Evolutionary conservation across 2,329 filamentous ascomycete genomes (phyloP), one percentile per base, ranked within the genome.

Genomic region (Dactylellina drechsleri): DNA sequence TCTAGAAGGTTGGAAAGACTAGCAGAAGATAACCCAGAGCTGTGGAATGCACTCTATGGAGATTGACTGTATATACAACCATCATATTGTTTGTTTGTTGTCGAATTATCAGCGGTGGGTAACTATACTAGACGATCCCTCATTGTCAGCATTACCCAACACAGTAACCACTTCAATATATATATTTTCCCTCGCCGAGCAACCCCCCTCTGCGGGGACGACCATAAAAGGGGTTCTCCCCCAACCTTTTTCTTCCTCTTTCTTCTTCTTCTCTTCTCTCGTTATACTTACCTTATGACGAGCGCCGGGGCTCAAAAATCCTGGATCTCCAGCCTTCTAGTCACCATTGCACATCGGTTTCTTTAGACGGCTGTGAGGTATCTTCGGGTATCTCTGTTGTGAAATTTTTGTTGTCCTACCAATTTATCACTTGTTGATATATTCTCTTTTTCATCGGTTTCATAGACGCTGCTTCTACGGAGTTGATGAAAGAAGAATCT

Each of bases 201-300:
- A 7, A 7, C 31, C 31, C 1, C 26, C 12, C 52, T 5, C 15
- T 13, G 23, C 41, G 1, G 20, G 4, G 23, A 45, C 16, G 16
- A 66, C 62, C 58, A 66, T 62, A 20, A 45, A 66, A 57, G 23
- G 18, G 16, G 8, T 1, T 13, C 6, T 36, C 23, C 62, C 23
- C 50, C 52, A n/a, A 6, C 18, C 41, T 31, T 36, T 45, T 12
- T 13, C 36, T 36, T 41, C n/a, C 23, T 36, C 12, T 40, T 31
- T 36, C 26, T 12, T 4, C 36, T 40, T 40, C 23, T 23, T 23
- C 40, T 49, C 50, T 66, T 57, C 49, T 20, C 15, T 66, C 50
- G 5, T 66, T 50, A 66, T 66, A 66, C 62, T 66, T 66, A 66
- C 62, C 62, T 66, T 66, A 16, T 50, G 20, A 40, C n/a, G 26